Evolutionary conservation across 192 early-diverging fungal genomes (phyloP), one percentile per base, ranked within the genome.

Genomic region (Gamsiella multidivaricata): DNA sequence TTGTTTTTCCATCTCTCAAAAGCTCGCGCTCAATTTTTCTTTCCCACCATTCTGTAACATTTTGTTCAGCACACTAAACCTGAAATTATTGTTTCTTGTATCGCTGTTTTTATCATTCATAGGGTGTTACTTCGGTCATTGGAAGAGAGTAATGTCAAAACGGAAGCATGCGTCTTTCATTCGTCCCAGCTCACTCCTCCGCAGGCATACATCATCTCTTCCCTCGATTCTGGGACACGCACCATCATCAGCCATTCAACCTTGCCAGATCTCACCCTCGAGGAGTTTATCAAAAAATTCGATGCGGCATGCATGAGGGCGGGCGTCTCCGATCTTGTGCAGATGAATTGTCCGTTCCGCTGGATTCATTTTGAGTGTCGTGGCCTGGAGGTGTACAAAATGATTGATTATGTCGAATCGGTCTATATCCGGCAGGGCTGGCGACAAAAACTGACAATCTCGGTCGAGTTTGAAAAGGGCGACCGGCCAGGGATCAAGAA

Each of bases 341-440:
- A 69, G 39, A 49, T 76, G 15, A 46, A 28, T 5, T 55, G 62
- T 26, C 81, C 80, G 20, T 84, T 84, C 34, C 74, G 49, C 29
- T 91, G 89, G 90, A 81, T 88, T 3, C 90, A 91, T 68, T 91
- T 91, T 69, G 90, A 91, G 67, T 89, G 90, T 7, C 63, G 90
- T 11, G 79, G 85, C 2, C 42, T 55, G 37, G 84, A 90, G 29
- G 80, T 79, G 17, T 68, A 74, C 20, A 54, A 72, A 26, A 88
- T 88, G 84, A 87, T 91, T 11, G 82, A 83, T 22, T 78, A 83
- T 84, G 56, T 90, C 29, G 84, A 82, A 26, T 58, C 61, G 5
- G 84, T 85, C 31, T 80, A 71, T 8, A 37, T 57, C 29, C 33
- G 60, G 14, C 80, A 81, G 20, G 58, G 58, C 33, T 86, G 83